Evolutionary conservation across 176 grass and related monocot species (phyloP), one percentile per base, ranked within the genome.

Genomic region (Ensete ventricosum): DNA sequence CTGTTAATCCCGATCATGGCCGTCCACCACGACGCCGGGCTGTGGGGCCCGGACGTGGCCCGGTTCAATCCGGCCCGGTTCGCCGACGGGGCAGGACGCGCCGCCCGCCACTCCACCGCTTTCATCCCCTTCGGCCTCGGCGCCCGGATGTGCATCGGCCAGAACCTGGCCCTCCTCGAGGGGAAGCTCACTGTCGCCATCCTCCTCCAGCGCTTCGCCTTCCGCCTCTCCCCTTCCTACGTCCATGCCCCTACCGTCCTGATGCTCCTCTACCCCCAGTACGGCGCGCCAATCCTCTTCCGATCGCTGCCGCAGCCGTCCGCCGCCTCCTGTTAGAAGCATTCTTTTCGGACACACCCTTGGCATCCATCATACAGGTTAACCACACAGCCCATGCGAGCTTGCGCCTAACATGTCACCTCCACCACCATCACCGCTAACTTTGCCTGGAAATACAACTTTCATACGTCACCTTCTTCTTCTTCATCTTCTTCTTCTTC

Each of bases 41-140:
- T 93, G 62, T 99, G 95, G 95, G 95, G 95, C 0, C 9, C 95
- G 0, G 95, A 99, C 82, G 95, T 84, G 53, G 74, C 82, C 59
- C 86, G 81, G 86, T 99, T 99, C 90, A 91, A 94, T 84, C 95
- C 95, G 27, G 84, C 76, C 1, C 82, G 95, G 79, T 99, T 99
- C 53, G 75, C 82, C 1, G 55, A 80, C 24, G 95, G 95, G 49
- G 80, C 75, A 76, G 88, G 81, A 16, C 72, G 79, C 23, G 95
- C 88, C 9, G 88, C 91, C 43, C 80, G 29, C 75, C 95, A 99
- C 71, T 91, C 90, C 7, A 76, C 84, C 16, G 88, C 95, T 69
- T 99, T 93, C 88, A 99, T 99, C n/a, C 96, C 96, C 3, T 99
- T 99, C 73, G 96, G 96, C 10, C 86, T 99, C n/a, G 96, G 96